Evolutionary conservation across 139 green algal genomes (phyloP), one percentile per base, ranked within the genome.

Genomic region (Astrephomene gubernaculifera): DNA sequence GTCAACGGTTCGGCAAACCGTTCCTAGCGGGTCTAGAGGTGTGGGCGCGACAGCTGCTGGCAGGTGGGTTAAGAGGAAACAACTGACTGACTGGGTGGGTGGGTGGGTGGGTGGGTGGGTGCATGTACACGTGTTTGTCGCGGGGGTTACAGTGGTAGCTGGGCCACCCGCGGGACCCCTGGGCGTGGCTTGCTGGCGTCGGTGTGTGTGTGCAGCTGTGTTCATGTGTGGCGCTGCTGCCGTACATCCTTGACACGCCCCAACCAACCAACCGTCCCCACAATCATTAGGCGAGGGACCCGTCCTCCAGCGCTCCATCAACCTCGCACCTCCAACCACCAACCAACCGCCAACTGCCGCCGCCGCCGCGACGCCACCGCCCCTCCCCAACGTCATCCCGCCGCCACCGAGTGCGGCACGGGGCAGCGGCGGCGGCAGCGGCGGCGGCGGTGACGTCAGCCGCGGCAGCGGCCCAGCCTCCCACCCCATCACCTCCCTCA

Each of bases 1-100:
- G 72, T 0, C 86, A 90, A 80, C 71, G 86, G 12, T 90, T 90
- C 72, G 68, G 80, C 41, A 87, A 87, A 64, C 71, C 80, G 22
- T 90, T 87, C 52, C 80, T 90, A 38, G 86, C 86, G 21, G 86
- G 86, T 5, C 57, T 90, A 45, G 86, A 90, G 63, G 79, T 83
- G 45, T 90, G 86, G 86, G 86, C 86, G 54, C 35, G 41, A 1
- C 70, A 83, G 60, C 31, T 84, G 70, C 39, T 79, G 68, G 24
- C 36, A 84, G 74, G 83, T 70, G 65, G 8, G 75, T 68, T 38
- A 9, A 68, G 2, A 36, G 60, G 60, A 35, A 68, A 68, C 33
- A 68, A 1, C 27, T 38, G 60, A 7, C 2, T 7, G 60, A 9
- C 21, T 29, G 2, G 61, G 61, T 9, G 61, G 61, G 27, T 41